Evolutionary conservation across 148 eudicot genomes (phyloP).

Genomic region (Vaccinium corymbosum): DNA sequence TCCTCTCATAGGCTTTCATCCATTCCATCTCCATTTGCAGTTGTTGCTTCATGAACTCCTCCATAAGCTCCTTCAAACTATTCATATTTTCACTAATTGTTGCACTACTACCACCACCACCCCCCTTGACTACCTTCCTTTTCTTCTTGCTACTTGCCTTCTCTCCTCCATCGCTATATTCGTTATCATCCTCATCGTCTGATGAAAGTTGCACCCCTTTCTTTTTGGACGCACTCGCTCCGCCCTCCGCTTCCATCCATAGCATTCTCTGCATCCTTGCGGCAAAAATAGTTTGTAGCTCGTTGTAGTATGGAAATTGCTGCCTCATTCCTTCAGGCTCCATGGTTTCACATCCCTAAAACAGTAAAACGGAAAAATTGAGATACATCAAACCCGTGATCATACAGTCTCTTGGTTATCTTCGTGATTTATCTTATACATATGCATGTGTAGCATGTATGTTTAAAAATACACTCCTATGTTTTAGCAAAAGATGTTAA

Average conservation of each 20-base stretch:
- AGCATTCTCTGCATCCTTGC: constrained; percentile 84
- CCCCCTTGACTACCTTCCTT: constrained; percentile 8
- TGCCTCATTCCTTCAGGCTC: constrained; percentile 74
- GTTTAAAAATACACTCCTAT: background rate
- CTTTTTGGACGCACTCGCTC: constrained; percentile 35
- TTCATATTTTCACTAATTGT: constrained; percentile 12
- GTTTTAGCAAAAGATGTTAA: background rate
- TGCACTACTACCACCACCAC: background rate
- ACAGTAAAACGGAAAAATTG: background rate
- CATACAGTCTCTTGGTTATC: background rate
- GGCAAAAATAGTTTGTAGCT: constrained; percentile 73
- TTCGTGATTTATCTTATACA: background rate
- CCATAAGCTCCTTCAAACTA: constrained; percentile 58
- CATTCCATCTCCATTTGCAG: constrained; percentile 62
- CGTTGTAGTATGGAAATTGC: constrained; percentile 84
- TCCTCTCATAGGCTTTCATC: constrained; percentile 60
- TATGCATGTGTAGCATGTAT: background rate
- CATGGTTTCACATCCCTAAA: constrained; percentile 90
- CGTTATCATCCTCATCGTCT: constrained; percentile 66
- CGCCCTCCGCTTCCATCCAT: constrained; percentile 74
- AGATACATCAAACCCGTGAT: background rate
- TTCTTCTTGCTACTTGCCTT: constrained; percentile 23
- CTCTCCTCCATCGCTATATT: constrained; percentile 36
- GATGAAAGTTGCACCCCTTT: constrained; percentile 42
- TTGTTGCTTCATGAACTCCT: constrained; percentile 74